Percentiles rank a stretch among this genome's conserved stretches.
Evolutionary conservation across 106 monocot genomes (phyloP).

Genomic region (Iris macrosiphon): DNA sequence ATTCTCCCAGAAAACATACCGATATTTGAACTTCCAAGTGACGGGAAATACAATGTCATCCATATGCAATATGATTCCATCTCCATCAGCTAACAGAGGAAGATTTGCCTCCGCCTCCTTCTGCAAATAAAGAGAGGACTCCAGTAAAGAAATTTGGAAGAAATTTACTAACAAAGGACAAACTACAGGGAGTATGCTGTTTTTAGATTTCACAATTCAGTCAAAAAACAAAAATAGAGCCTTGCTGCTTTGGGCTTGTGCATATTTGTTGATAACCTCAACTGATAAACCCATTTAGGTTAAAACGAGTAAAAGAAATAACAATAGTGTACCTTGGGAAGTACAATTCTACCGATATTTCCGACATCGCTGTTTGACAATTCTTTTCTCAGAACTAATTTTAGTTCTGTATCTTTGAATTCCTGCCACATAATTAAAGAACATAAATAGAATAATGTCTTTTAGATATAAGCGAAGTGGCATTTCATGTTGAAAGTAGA

Average conservation of each 20-base stretch:
- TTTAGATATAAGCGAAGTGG: not conserved
- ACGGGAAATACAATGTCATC: slow-evolving; percentile 29
- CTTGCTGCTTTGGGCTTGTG: not conserved
- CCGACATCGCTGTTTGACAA: slow-evolving; percentile 58
- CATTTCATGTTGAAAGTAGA: not conserved
- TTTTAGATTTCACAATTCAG: not conserved
- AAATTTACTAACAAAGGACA: not conserved
- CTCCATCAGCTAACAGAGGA: slow-evolving; percentile 40
- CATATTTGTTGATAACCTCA: not conserved
- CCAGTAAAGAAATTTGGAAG: not conserved
- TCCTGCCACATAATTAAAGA: slow-evolving; percentile 9
- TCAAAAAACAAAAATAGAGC: not conserved
- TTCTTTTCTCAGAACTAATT: slow-evolving; percentile 32
- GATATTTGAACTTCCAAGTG: slow-evolving; percentile 68
- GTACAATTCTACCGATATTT: slow-evolving; percentile 49
- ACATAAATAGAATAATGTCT: not conserved
- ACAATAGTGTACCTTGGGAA: slow-evolving; percentile 43
- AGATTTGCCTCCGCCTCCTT: slow-evolving; percentile 60
- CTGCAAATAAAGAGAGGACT: slow-evolving; percentile 15
- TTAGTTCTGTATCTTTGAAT: slow-evolving; percentile 6
- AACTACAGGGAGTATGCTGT: not conserved
- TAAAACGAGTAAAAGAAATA: not conserved
- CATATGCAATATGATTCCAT: slow-evolving; percentile 34
- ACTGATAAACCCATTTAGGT: not conserved
- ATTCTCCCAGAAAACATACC: slow-evolving; percentile 28